Base-by-base conservation (phyloP, 805 yeast genomes). In the Myxozyma neglecta region DNA sequence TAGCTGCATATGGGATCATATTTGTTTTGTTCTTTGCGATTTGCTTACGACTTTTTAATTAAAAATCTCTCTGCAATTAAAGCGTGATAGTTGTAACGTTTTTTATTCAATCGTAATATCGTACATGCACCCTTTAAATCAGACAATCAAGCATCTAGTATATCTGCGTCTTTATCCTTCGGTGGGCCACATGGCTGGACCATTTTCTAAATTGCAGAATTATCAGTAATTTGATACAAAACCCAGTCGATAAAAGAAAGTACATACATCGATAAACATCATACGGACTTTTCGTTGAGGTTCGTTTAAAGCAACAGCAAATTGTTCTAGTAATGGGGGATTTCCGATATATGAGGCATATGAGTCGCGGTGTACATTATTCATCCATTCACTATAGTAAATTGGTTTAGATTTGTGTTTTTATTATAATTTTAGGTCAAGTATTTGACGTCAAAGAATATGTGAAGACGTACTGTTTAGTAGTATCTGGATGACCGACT, bases 401-500 rank as follows among this genome's bases (percentile, higher is more conserved):
- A 10, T 24, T 32, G 40, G 24, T 34, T 16, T 20, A 42, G 18
- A 6, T 43, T 24, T 35, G 11, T 32, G n/a, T 24, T 35, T 34
- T 46, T 16, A 18, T 32, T 29, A 5, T 24, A 24, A 5, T 24
- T 24, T n/a, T 6, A 44, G 11, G 7, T 7, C 32, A 46, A 29
- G 50, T 11, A 46, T 43, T 9, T 36, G 37, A 14, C 14, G 24
- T 3, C 20, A 43, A 45, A 34, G 51, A 35, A 32, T 6, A 66
- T 67, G 20, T 4, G n/a, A 14, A 36, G 3, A 66, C 73, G 29
- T 66, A 73, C 74, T 79, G 78, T 55, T 86, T 77, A 0, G 87
- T 78, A 0, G 96, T 90, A 56, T 84, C 85, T 9, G 91, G 80
- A 70, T 84, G 80, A 0, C 97, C 97, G 0, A 92, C 73, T 1